phyloP scores from a whole-genome alignment of 2,329 filamentous ascomycete genomes.

The Penicillium sp. region DNA sequence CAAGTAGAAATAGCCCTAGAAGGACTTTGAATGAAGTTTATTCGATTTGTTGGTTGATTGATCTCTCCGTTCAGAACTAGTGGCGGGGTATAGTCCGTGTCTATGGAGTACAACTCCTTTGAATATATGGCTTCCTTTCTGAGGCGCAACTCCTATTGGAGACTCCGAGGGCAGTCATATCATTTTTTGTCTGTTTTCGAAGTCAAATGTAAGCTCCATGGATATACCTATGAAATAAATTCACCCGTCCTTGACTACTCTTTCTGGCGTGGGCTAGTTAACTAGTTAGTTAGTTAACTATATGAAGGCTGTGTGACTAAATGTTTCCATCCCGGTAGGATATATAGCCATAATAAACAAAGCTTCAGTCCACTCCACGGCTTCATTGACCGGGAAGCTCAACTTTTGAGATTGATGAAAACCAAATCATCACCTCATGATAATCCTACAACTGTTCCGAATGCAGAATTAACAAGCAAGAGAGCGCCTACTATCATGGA shows the following conservation, averaged over 20 bases:
- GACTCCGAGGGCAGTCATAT: neutral
- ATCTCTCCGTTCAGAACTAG: neutral
- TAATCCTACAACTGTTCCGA: neutral
- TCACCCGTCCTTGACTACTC: no score
- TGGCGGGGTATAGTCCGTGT: neutral
- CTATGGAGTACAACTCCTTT: neutral
- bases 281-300: no score
- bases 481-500: no score
- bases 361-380: neutral
- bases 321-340: no score
- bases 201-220: no score
- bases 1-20: slow-evolving; percentile 1
- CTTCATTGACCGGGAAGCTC: neutral
- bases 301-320: no score
- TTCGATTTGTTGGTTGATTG: neutral
- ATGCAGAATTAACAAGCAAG: neutral
- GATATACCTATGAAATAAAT: no score
- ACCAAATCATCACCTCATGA: neutral
- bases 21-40: no score
- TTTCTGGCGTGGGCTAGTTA: no score
- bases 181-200: no score
- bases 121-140: neutral
- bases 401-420: neutral
- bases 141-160: neutral
- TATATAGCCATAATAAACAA: neutral